Evolutionary conservation across 495 filamentous ascomycete species (phyloP), one percentile per base, ranked within the genome.

Genomic region (Trichodelitschia bisporula): DNA sequence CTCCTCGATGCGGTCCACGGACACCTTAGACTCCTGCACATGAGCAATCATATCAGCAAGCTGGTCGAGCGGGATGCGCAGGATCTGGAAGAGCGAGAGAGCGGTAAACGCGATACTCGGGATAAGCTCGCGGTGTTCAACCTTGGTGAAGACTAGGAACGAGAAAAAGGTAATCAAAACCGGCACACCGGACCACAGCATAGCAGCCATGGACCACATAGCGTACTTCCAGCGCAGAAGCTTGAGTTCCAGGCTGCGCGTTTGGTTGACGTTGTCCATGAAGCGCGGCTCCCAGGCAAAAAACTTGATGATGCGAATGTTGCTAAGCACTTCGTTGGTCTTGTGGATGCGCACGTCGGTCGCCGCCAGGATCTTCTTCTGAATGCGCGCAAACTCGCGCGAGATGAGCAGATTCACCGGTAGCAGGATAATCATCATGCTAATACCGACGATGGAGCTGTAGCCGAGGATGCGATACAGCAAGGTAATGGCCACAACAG

Each of bases 231-330:
- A 65, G 19, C 86, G 69, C 39, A 95, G 44, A 18, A 72, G 67
- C 37, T 62, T 66, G 16, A 99, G 57, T 47, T 99, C 89, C 2
- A 62, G 62, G 12, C 58, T 56, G 30, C 89, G 64, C 46, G 89
- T 90, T 47, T 92, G 84, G 36, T 83, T 68, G 11, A 99, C 79
- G 31, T 80, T 69, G 12, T 70, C 65, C 27, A 72, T 62, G 51
- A 90, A 99, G 5, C 89, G 75, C 36, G 76, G 70, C 49, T 99
- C 89, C 89, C 89, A 99, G 2, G 89, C 84, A 48, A 99, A 99
- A 50, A 82, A 99, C 49, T 99, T 99, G 65, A 99, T 95, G 42
- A 99, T 93, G 19, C 89, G 67, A 40, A 99, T 95, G 40, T 93
- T 99, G 43, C 89, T 84, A 15, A 99, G 59, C 4, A 95, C 76